Conservation (phyloP, 148 eudicot species). For the Rhododendron mucronatum region DNA sequence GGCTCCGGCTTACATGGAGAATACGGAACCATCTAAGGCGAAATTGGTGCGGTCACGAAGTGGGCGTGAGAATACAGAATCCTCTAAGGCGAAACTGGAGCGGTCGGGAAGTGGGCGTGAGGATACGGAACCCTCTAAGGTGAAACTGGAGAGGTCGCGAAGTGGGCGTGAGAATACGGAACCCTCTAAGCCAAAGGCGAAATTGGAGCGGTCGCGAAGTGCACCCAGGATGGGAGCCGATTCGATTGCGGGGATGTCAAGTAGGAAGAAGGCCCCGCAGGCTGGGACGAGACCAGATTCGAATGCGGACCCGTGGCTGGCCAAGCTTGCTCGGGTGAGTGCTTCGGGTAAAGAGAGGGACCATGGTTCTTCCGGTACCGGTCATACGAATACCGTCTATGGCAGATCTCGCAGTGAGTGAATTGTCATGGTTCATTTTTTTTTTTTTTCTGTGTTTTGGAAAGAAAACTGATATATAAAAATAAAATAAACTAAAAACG, state of each 20-base stretch:
- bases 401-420: slow-evolving; percentile 73
- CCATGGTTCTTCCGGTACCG: slow-evolving; percentile 69
- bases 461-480: not conserved
- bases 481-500: no score
- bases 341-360: slow-evolving; percentile 65
- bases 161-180: no score
- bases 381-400: not conserved
- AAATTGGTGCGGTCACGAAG: no score
- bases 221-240: slow-evolving; percentile 82
- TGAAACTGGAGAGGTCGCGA: not conserved
- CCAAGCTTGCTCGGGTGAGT: slow-evolving; percentile 60
- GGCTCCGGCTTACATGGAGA: slow-evolving; percentile 50
- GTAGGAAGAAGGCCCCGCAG: slow-evolving; percentile 39
- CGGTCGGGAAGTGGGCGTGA: no score
- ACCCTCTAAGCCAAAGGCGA: slow-evolving; percentile 9
- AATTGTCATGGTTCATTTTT: not conserved
- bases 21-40: no score
- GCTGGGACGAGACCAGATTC: not conserved
- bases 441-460: not conserved
- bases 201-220: slow-evolving; percentile 45
- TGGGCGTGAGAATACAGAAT: no score
- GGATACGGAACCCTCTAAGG: not conserved
- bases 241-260: slow-evolving; percentile 40
- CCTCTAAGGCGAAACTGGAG: no score
- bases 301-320: slow-evolving; percentile 62